Evolutionary conservation across 306 rosid genomes (phyloP), one percentile per base, ranked within the genome.

Genomic region (Luffa acutangula): DNA sequence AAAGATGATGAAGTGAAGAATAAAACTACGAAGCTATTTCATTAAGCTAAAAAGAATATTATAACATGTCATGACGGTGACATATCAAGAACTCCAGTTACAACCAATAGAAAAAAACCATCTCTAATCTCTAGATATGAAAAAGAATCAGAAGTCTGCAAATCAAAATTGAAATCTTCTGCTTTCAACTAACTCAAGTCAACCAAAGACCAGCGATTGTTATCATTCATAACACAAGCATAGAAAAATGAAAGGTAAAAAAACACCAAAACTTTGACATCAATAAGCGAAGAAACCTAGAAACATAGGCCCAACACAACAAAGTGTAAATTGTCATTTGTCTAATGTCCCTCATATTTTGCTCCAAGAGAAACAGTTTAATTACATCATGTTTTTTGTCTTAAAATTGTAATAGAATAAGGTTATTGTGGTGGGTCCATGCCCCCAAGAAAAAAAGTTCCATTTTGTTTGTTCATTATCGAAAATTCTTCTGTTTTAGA

Each of bases 391-490:
- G 51, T 33, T 9, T 69, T 64, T 51, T 49, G 78, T 74, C 78
- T 11, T 51, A 7, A 74, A 51, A 4, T 74, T 49, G 78, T 14
- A 49, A 25, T 73, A 25, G 49, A 72, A 33, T 51, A 33, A 17
- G n/a, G 6, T 73, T 49, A 14, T 33, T 51, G 11, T 51, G 17
- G 17, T 69, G 54, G 78, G 58, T 52, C 78, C 39, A 45, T 9
- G 31, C 9, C 33, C 21, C 46, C 21, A 49, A 51, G 25, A 48
- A 51, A 21, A 51, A 49, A 43, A 69, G 37, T 51, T 72, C 15
- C 62, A 48, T 21, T 49, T 49, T 74, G 60, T 51, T 74, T 74
- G 78, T 74, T 51, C 78, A 31, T 74, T 51, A 51, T 74, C 78
- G 78, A 74, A 74, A 74, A 74, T 74, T 33, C 62, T 74, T 34